Conservation (phyloP, 31 red algal species). For the Bonnemaisonia californica region DNA sequence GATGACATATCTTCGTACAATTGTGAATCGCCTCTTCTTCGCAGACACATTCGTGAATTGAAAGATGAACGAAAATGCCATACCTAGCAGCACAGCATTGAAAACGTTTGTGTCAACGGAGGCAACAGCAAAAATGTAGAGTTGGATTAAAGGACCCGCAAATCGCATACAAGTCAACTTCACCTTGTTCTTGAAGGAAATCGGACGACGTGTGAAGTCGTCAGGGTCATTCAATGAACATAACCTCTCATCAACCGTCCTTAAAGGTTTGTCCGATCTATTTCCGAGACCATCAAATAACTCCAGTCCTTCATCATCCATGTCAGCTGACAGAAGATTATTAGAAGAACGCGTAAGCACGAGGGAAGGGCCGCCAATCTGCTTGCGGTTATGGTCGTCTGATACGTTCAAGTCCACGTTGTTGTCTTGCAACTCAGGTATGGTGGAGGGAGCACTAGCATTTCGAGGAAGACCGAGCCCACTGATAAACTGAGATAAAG, state of each 20-base stretch:
- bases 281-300: background rate
- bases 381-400: background rate
- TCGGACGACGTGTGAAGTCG: constrained; percentile 52
- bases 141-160: constrained; percentile 42
- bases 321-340: background rate
- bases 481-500: background rate
- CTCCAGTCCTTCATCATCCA: background rate
- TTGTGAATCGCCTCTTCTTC: constrained; percentile 28
- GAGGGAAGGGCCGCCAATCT: background rate
- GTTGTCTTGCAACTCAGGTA: background rate
- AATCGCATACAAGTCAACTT: constrained; percentile 57
- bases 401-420: background rate
- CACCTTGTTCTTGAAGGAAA: constrained; percentile 33
- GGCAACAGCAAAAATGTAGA: constrained; percentile 58
- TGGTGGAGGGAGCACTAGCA: background rate
- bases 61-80: constrained; percentile 59
- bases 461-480: background rate
- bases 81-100: constrained; percentile 33
- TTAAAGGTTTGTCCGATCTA: background rate
- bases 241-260: constrained; percentile 2
- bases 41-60: constrained; percentile 44
- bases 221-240: constrained; percentile 1
- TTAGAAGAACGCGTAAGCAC: background rate
- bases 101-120: constrained; percentile 43
- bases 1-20: constrained; percentile 49